Conservation (phyloP, 2,329 filamentous ascomycete species). For the Cercospora brassicicola region DNA sequence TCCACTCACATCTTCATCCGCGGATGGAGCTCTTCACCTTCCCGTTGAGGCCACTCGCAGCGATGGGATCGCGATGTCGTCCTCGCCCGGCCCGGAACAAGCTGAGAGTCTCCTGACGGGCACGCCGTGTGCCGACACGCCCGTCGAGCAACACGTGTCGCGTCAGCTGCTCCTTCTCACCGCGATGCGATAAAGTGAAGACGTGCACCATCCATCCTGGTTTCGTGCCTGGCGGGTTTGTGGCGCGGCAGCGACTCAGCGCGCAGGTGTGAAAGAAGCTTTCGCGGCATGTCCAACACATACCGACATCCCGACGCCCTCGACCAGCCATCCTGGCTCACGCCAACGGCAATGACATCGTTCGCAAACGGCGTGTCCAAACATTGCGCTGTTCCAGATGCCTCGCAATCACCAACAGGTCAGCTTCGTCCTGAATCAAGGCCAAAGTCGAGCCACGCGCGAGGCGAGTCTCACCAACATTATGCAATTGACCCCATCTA, state of each 20-base stretch:
- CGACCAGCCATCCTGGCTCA: background rate
- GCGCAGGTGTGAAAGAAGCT: background rate
- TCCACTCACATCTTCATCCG: background rate
- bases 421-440: background rate
- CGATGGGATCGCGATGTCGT: background rate
- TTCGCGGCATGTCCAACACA: constrained; percentile 2
- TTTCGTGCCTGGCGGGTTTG: background rate
- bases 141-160: constrained; percentile 2
- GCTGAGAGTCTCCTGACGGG: constrained; percentile 5
- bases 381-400: background rate
- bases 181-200: background rate
- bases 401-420: background rate
- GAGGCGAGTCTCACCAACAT: background rate
- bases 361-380: background rate
- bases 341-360: background rate
- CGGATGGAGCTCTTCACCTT: background rate
- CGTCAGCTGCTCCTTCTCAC: background rate
- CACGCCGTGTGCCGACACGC: background rate
- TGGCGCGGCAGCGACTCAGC: background rate
- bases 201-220: background rate
- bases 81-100: background rate
- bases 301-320: background rate
- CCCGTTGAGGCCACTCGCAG: background rate
- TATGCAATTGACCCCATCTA: background rate
- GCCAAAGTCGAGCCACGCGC: constrained; percentile 4